phyloP scores from a whole-genome alignment of 441 rosid genomes.

The Gossypium schwendimanii region DNA sequence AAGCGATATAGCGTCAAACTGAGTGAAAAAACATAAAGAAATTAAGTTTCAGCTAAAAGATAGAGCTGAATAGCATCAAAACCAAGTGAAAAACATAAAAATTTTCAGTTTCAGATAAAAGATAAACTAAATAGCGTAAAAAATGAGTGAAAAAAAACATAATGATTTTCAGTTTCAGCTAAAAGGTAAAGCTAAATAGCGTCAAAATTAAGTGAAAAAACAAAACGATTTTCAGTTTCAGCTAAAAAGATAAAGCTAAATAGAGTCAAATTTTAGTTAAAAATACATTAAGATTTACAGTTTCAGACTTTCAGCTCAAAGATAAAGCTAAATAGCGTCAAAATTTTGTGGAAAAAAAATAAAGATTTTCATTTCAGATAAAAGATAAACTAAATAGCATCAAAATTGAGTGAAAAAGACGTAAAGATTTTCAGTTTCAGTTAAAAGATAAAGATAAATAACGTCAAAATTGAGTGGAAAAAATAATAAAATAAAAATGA shows the following conservation, averaged over 20 bases:
- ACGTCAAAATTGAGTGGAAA: not conserved
- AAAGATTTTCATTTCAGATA: too few relatives aligned
- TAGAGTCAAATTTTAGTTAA: too few relatives aligned
- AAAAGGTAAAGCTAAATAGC: not conserved
- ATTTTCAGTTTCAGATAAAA: not conserved
- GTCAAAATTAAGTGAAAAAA: not conserved
- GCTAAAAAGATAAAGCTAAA: not conserved
- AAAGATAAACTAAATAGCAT: not conserved
- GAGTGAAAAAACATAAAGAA: not conserved
- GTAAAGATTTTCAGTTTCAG: not conserved
- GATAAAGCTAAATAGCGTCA: too few relatives aligned
- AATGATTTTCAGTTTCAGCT: not conserved
- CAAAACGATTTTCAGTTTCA: not conserved
- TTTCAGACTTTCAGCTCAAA: too few relatives aligned
- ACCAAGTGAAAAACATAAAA: not conserved
- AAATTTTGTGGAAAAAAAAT: too few relatives aligned
- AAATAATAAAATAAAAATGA: slow-evolving; percentile 1
- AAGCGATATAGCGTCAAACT: not conserved
- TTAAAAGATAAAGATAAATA: not conserved
- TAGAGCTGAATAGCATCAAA: not conserved
- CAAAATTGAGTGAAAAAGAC: not conserved
- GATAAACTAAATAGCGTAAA: not conserved
- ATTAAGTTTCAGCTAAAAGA: not conserved
- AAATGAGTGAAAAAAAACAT: not conserved
- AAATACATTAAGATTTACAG: too few relatives aligned